Conservation (phyloP, 2,329 filamentous ascomycete species). For the Diplodia sapinea region DNA sequence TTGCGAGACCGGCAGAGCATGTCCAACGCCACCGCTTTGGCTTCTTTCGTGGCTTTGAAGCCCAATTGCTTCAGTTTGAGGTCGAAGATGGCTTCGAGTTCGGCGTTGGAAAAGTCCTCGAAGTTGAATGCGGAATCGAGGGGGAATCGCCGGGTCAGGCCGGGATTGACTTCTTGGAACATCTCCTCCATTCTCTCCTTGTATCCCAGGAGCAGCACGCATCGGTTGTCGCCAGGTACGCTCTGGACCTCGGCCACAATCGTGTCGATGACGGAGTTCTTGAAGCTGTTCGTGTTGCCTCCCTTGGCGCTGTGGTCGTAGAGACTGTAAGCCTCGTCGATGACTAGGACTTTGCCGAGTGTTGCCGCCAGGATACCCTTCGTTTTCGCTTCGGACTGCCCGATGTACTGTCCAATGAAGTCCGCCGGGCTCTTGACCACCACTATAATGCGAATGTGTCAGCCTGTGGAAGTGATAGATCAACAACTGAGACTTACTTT, state of each 20-base stretch:
- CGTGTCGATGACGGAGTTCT: constrained; percentile 72
- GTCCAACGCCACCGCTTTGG: constrained; percentile 62
- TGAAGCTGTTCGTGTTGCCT: constrained; percentile 54
- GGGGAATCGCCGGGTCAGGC: constrained; percentile 69
- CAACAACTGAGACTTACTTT: constrained; percentile 57
- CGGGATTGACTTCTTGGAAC: constrained; percentile 77
- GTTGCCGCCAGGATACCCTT: constrained; percentile 72
- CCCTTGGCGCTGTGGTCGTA: constrained; percentile 41
- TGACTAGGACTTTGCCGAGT: constrained; percentile 75
- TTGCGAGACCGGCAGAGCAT: constrained; percentile 67
- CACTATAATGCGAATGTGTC: constrained; percentile 51
- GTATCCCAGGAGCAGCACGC: constrained; percentile 74
- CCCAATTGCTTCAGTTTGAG: constrained; percentile 66
- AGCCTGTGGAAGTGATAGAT: background rate
- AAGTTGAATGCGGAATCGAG: constrained; percentile 69
- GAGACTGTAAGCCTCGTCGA: constrained; percentile 79
- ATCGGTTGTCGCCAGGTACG: constrained; percentile 72
- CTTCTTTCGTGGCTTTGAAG: constrained; percentile 59
- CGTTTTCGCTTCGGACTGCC: constrained; percentile 72
- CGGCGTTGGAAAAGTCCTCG: constrained; percentile 67
- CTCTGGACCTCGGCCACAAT: constrained; percentile 76
- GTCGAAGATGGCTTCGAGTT: constrained; percentile 65
- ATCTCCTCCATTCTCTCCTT: constrained; percentile 71
- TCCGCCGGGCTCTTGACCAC: constrained; percentile 75
- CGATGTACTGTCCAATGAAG: constrained; percentile 69